Percentiles rank a stretch among this genome's conserved stretches.
phyloP scores from a whole-genome alignment of 192 early-diverging fungal species.

The Gryganskiella cystojenkinii region DNA sequence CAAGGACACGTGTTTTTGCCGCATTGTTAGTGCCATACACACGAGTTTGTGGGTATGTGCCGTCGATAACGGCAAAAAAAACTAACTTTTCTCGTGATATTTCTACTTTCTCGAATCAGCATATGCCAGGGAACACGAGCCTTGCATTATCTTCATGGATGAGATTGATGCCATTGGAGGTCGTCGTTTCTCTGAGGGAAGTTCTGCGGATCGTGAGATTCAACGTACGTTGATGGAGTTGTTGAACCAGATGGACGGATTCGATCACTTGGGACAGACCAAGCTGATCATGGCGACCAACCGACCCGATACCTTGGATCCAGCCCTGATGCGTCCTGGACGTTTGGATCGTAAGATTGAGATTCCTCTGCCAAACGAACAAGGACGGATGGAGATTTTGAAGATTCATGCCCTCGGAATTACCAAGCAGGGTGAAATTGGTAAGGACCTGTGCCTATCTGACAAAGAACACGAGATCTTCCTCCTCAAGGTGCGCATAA shows the following conservation, averaged over 20 bases:
- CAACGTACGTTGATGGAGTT: conserved; percentile 99
- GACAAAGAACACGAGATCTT: too few species aligned
- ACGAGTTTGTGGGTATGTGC: too few species aligned
- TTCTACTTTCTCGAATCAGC: conserved; percentile 56
- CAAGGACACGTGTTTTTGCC: background rate
- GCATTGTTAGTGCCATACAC: too few species aligned
- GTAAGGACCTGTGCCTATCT: conserved; percentile 62
- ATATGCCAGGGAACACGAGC: conserved; percentile 99
- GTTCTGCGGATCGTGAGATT: conserved; percentile 99
- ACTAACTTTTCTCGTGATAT: conserved; percentile 3
- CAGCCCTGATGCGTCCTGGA: conserved; percentile 96
- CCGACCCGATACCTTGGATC: conserved; percentile 98
- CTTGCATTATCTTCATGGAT: conserved; percentile 99
- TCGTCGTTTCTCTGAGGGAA: conserved; percentile 97
- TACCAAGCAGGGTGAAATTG: conserved; percentile 96
- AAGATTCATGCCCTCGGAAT: conserved; percentile 96
- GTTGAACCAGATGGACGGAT: conserved; percentile 99
- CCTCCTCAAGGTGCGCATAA: too few species aligned
- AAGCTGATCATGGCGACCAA: conserved; percentile 99
- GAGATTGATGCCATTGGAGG: conserved; percentile 99
- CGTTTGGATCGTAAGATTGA: conserved; percentile 99
- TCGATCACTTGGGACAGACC: conserved; percentile 96
- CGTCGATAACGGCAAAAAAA: too few species aligned
- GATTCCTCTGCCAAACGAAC: conserved; percentile 98
- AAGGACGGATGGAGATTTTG: conserved; percentile 95